A percentile compares a stretch with the other conserved stretches of the same genome.
phyloP scores from a whole-genome alignment of 2,329 filamentous ascomycete genomes.

The Exophiala spinifera region DNA sequence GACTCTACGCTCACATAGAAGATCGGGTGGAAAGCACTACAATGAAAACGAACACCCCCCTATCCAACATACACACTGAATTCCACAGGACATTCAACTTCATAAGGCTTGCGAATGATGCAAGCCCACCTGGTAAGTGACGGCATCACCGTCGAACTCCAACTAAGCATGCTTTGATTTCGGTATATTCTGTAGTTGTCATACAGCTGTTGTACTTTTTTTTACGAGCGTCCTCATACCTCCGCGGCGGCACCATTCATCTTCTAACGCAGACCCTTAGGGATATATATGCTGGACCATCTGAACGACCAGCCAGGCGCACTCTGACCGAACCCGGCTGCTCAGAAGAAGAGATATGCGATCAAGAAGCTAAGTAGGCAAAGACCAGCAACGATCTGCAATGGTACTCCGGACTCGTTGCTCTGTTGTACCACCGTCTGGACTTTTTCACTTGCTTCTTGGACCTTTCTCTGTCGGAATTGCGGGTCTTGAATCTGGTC shows the following conservation, averaged over 20 bases:
- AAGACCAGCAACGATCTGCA: constrained; percentile 77
- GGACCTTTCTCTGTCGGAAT: constrained; percentile 72
- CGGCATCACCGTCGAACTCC: not conserved
- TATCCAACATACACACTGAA: not conserved
- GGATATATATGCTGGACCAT: not conserved
- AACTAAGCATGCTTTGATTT: too few relatives aligned
- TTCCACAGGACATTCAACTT: not conserved
- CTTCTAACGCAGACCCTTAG: not conserved
- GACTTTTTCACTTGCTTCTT: constrained; percentile 55
- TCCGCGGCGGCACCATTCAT: too few relatives aligned
- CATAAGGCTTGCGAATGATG: too few relatives aligned
- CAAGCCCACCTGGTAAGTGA: too few relatives aligned
- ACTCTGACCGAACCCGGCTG: not conserved
- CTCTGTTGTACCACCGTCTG: constrained; percentile 52
- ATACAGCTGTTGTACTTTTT: not conserved
- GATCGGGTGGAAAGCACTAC: constrained; percentile 1
- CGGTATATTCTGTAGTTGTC: not conserved
- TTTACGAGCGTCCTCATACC: too few relatives aligned
- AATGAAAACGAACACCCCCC: not conserved
- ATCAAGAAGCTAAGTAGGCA: constrained; percentile 89
- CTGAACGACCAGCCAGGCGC: not conserved
- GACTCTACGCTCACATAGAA: constrained; percentile 23
- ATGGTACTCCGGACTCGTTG: constrained; percentile 63
- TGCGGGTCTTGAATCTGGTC: constrained; percentile 64
- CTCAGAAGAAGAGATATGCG: constrained; percentile 93